A percentile compares a stretch with the other conserved stretches of the same genome.
Evolutionary conservation across 2,329 filamentous ascomycete genomes (phyloP).

Genomic region (Akanthomyces dipterigenus): DNA sequence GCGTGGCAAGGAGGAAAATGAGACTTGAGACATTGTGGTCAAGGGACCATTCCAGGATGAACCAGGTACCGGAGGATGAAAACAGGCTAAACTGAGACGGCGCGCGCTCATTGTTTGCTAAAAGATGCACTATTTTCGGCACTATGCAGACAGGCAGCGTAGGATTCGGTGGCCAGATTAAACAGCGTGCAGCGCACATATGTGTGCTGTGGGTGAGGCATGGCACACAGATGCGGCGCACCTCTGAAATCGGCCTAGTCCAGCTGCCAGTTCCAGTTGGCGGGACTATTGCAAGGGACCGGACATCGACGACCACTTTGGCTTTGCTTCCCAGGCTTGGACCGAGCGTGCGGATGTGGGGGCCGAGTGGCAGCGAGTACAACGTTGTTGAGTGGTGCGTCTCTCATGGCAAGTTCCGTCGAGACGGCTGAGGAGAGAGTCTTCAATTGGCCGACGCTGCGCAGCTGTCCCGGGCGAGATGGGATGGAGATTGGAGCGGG

Average conservation of each 20-base stretch:
- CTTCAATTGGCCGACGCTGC: neutral
- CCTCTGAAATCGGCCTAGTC: neutral
- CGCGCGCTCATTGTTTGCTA: neutral
- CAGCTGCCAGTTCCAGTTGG: neutral
- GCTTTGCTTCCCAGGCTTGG: neutral
- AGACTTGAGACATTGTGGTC: conserved; percentile 1
- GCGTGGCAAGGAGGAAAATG: neutral
- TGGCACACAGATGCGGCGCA: neutral
- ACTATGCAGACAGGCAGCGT: neutral
- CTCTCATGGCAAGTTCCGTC: neutral
- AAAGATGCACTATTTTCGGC: neutral
- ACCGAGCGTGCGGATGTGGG: conserved; percentile 3
- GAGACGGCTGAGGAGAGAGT: neutral
- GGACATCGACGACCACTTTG: neutral
- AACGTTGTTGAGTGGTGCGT: neutral
- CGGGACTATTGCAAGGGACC: too few relatives aligned
- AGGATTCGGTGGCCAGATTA: neutral
- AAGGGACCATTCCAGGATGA: conserved; percentile 4
- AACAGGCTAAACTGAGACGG: conserved; percentile 1
- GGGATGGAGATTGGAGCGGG: neutral
- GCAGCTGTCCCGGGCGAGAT: neutral
- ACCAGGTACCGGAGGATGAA: neutral
- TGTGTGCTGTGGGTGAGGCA: neutral
- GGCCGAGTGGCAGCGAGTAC: neutral
- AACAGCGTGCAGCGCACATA: neutral